Evolutionary conservation across 1,284 basidiomycete species (phyloP).

Genomic region (Rhodotorula sp.): DNA sequence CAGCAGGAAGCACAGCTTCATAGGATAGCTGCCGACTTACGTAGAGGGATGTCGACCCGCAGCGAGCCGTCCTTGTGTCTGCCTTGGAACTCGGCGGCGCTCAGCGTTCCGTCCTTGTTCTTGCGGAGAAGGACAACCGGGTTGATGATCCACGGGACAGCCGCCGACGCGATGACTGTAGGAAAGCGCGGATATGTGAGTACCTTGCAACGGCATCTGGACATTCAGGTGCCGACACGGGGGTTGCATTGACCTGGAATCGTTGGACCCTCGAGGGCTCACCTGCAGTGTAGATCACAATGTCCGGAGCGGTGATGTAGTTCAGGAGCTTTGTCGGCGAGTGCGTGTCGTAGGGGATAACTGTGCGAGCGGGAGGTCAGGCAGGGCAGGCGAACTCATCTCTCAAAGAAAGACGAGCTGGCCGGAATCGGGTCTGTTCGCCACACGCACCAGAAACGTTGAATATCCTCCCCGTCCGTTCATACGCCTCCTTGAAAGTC

Average conservation of each 20-base stretch:
- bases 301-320: slow-evolving; percentile 90
- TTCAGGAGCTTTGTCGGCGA: slow-evolving; percentile 89
- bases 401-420: background rate
- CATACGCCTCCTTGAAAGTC: slow-evolving; percentile 94
- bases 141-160: slow-evolving; percentile 79
- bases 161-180: slow-evolving; percentile 73
- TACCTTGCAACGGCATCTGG: background rate
- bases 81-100: slow-evolving; percentile 65
- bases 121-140: slow-evolving; percentile 65
- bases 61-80: slow-evolving; percentile 70
- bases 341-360: slow-evolving; percentile 45
- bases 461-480: slow-evolving; percentile 82
- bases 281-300: slow-evolving; percentile 54
- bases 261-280: background rate
- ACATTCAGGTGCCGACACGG: background rate
- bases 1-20: too few species aligned
- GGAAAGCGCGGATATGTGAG: background rate
- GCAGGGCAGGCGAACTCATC: background rate
- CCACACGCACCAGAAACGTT: slow-evolving; percentile 82
- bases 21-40: slow-evolving; percentile 46
- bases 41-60: slow-evolving; percentile 89
- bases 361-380: too few species aligned
- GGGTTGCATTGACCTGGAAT: too few species aligned
- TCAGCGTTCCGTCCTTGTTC: slow-evolving; percentile 71
- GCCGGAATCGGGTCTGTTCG: too few species aligned